Base-by-base conservation (phyloP, 179 eudicot species). In the Camellia oleifera region DNA sequence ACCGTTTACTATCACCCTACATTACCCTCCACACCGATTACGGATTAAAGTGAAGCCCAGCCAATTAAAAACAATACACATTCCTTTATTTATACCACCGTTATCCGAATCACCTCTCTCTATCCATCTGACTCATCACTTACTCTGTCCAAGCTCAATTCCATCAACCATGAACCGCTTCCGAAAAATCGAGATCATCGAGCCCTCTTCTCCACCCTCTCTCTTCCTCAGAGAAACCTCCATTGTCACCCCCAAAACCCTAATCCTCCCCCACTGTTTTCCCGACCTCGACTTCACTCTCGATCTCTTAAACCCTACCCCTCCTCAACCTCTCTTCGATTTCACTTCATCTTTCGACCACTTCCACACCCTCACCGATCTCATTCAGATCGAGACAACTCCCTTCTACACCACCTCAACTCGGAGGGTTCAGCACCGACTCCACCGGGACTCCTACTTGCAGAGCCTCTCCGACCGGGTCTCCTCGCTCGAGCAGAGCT, bases 381-480 rank as follows among this genome's bases (percentile, higher is more conserved):
- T 94, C 40, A 18, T 94, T 82, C 92, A 89, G 87, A 88, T 88
- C 91, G 83, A 90, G 12, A 75, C 82, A n/a, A 69, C 87, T 14
- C 89, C 92, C 11, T 84, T 81, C 65, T 52, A 62, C 75, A 67
- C 88, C 17, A 67, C 88, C 17, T 56, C 85, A 7, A 78, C 85
- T 74, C 79, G 80, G 75, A 87, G 82, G 44, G 69, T 87, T 70
- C 58, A 81, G 44, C 82, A 72, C 2, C 57, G 70, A 18, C n/a
- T 52, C 79, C 67, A 75, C 46, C 0, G 83, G 10, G 93, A 86
- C 74, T 61, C 75, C 17, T 81, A 91, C 84, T 79, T 94, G 53
- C 83, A 82, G 85, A 56, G 74, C 45, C 82, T 94, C 40, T 78
- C 80, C 20, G 92, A 94, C 79, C 95, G 98, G 4, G 93, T 94